A percentile compares a stretch with the other conserved stretches of the same genome.
Evolutionary conservation across 2,329 filamentous ascomycete species (phyloP).

Genomic region (Clonostachys byssicola): DNA sequence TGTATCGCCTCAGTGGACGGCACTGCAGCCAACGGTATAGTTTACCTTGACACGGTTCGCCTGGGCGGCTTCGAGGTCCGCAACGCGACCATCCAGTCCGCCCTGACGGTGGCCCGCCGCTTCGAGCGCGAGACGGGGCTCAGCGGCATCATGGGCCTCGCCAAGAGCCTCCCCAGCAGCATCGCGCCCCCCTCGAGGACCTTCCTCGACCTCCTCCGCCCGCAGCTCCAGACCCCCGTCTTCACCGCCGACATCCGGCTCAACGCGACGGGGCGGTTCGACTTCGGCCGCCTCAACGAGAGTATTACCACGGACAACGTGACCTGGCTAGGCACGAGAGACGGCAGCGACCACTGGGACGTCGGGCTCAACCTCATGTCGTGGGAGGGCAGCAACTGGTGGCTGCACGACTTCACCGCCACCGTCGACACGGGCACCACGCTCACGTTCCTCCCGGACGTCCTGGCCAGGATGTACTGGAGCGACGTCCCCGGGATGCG

Average conservation of each 20-base stretch:
- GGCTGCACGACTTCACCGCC: slow-evolving; percentile 40
- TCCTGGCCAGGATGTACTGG: slow-evolving; percentile 59
- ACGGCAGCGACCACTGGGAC: slow-evolving; percentile 30
- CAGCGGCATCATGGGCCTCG: slow-evolving; percentile 49
- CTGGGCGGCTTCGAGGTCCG: slow-evolving; percentile 38
- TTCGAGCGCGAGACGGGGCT: slow-evolving; percentile 35
- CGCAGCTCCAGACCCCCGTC: slow-evolving; percentile 30
- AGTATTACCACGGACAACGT: slow-evolving; percentile 31
- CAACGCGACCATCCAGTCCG: slow-evolving; percentile 45
- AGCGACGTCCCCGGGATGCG: slow-evolving; percentile 44
- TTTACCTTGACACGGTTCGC: slow-evolving; percentile 44
- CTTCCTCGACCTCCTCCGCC: slow-evolving; percentile 37
- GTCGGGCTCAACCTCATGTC: slow-evolving; percentile 42
- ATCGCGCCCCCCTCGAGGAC: slow-evolving; percentile 34
- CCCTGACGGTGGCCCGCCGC: slow-evolving; percentile 31
- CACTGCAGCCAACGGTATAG: slow-evolving; percentile 36
- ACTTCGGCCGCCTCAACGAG: slow-evolving; percentile 44
- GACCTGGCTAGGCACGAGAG: slow-evolving; percentile 31
- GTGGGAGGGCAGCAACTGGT: slow-evolving; percentile 43
- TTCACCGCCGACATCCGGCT: slow-evolving; percentile 46
- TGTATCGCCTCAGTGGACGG: slow-evolving; percentile 29
- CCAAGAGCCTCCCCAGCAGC: slow-evolving; percentile 38
- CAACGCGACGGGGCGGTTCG: slow-evolving; percentile 41
- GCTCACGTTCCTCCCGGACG: slow-evolving; percentile 55
- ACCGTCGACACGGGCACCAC: slow-evolving; percentile 69